Percentiles rank a stretch among this genome's conserved stretches.
These are phyloP conservation scores for Flaveria linearis DNA, from an alignment of 129 eudicot species.

Conservation along the genomic window DNA sequence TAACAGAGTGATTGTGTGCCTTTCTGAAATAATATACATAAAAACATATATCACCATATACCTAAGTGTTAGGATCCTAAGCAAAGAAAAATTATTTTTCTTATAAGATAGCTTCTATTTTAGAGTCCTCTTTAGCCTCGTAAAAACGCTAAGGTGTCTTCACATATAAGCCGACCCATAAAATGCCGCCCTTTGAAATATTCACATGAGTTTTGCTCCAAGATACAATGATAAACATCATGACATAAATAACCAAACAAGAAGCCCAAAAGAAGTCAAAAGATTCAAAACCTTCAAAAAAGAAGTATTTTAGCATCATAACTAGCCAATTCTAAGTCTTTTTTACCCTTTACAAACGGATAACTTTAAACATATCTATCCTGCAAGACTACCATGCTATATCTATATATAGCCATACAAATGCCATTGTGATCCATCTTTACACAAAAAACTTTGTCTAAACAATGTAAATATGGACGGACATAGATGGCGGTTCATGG, in stretches of 20 bases:
- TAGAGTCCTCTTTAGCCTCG: no score
- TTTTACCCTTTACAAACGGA: slow-evolving; percentile 4
- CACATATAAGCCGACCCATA: background rate
- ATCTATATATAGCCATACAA: slow-evolving; percentile 31
- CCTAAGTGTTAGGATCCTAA: no score
- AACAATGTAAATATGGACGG: slow-evolving; percentile 20
- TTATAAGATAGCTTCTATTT: no score
- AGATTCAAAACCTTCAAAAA: slow-evolving; percentile 5
- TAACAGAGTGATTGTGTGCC: no score
- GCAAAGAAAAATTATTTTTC: no score
- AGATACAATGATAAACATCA: slow-evolving; percentile 16
- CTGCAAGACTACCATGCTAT: background rate
- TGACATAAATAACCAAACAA: slow-evolving; percentile 24
- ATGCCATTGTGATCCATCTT: background rate
- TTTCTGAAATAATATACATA: no score
- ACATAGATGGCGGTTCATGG: slow-evolving; percentile 34
- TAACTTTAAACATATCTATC: slow-evolving; percentile 25
- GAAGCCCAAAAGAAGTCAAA: slow-evolving; percentile 19
- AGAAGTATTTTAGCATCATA: slow-evolving; percentile 23
- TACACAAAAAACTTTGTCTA: background rate
- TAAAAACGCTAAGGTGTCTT: no score
- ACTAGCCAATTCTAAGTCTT: slow-evolving; percentile 21
- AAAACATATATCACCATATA: no score
- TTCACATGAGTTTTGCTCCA: slow-evolving; percentile 31
- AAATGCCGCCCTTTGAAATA: background rate